phyloP scores from a whole-genome alignment of 2,329 filamentous ascomycete genomes.

The Ophiognomonia clavigignenti-juglandacearum region DNA sequence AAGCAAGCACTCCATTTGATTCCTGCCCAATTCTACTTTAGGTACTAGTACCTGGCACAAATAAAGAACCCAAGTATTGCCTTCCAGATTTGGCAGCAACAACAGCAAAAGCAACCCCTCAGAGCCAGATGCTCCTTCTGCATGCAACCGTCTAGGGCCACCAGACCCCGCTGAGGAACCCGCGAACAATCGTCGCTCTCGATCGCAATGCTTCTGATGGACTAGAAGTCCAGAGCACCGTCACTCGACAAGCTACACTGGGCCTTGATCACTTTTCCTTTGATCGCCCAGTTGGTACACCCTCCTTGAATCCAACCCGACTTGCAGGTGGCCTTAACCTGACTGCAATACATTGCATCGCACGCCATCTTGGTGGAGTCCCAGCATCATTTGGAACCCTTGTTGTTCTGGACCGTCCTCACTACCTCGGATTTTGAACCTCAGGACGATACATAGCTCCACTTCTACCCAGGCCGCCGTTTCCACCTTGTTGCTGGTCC shows the following conservation, averaged over 20 bases:
- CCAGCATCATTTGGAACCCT: not conserved
- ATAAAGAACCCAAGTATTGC: no score
- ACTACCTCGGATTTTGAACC: not conserved
- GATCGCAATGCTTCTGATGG: constrained; percentile 16
- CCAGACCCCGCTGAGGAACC: not conserved
- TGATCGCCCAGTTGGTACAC: constrained; percentile 4
- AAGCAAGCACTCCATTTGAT: no score
- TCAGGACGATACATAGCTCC: not conserved
- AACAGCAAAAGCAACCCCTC: not conserved
- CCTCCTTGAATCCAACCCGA: no score
- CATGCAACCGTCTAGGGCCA: not conserved
- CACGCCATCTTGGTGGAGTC: not conserved
- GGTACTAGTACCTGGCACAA: no score
- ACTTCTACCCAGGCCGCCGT: not conserved
- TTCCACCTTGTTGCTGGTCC: not conserved
- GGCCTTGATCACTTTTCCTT: constrained; percentile 2
- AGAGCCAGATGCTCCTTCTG: constrained; percentile 8
- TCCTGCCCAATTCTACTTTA: no score
- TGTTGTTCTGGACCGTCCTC: not conserved
- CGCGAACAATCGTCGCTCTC: constrained; percentile 12
- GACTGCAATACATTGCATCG: not conserved
- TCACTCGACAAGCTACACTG: constrained; percentile 14
- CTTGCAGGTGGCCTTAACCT: no score
- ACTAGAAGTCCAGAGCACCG: constrained; percentile 16
- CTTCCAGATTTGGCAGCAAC: no score